Evolutionary conservation across 306 rosid species (phyloP).

Genomic region (Quercus engelmannii): DNA sequence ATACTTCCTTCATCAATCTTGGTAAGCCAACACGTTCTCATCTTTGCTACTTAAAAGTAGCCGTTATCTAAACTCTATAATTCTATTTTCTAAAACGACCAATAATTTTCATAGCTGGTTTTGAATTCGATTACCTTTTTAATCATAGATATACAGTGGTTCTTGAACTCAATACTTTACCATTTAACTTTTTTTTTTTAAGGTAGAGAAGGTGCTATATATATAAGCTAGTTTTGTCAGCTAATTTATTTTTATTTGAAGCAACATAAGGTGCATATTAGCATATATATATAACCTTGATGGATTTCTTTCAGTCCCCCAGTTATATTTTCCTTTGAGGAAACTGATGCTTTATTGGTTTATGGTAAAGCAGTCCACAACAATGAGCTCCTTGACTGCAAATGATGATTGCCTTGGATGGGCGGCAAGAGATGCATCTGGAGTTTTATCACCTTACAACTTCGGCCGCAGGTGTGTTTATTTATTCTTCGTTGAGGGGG

Average conservation of each 20-base stretch:
- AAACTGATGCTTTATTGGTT: slow-evolving; percentile 7
- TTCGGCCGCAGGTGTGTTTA: slow-evolving; percentile 61
- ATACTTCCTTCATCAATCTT: too few relatives aligned
- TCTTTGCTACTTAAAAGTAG: background rate
- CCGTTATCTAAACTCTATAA: too few relatives aligned
- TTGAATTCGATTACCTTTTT: background rate
- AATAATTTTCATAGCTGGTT: too few relatives aligned
- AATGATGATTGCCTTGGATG: slow-evolving; percentile 62
- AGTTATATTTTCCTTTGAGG: background rate
- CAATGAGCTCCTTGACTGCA: slow-evolving; percentile 42
- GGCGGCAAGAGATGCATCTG: slow-evolving; percentile 82
- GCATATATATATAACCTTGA: background rate
- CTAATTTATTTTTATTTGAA: too few relatives aligned
- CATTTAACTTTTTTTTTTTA: too few relatives aligned
- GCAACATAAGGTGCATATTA: too few relatives aligned
- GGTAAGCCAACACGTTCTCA: background rate
- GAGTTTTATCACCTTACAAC: slow-evolving; percentile 61
- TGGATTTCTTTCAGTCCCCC: background rate
- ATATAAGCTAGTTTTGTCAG: background rate
- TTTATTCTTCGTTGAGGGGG: background rate
- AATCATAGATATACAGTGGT: background rate
- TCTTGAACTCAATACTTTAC: too few relatives aligned
- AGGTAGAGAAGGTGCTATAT: too few relatives aligned
- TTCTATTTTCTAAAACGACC: too few relatives aligned
- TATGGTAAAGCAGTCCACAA: background rate